These are phyloP conservation scores for Pleoardoris graminearum DNA, from an alignment of 2,329 filamentous ascomycete species.

Conservation along the genomic window DNA sequence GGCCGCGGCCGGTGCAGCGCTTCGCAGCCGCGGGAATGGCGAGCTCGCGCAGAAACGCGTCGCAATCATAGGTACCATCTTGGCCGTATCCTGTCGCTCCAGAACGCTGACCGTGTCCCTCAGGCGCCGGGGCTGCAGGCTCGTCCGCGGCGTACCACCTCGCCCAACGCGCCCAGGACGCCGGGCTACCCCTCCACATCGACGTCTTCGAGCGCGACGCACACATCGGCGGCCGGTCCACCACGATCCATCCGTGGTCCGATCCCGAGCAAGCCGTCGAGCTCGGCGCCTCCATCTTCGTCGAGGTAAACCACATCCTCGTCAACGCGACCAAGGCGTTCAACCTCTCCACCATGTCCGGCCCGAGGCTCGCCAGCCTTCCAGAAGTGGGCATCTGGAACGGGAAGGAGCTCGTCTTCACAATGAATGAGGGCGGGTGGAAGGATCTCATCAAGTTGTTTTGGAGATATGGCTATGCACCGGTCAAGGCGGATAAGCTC, in stretches of 20 bases:
- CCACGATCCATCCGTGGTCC: conserved; percentile 78
- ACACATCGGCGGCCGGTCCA: conserved; percentile 82
- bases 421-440: conserved; percentile 67
- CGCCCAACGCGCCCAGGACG: conserved; percentile 66
- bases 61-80: conserved; percentile 47
- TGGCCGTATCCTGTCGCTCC: too few relatives aligned
- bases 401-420: conserved; percentile 72
- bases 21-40: conserved; percentile 17
- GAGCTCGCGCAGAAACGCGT: conserved; percentile 33
- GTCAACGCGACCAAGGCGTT: conserved; percentile 72
- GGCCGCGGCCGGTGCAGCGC: conserved; percentile 24
- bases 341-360: conserved; percentile 59
- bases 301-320: conserved; percentile 80
- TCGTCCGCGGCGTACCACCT: conserved; percentile 86
- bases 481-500: conserved; percentile 71
- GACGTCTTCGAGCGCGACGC: conserved; percentile 82
- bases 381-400: conserved; percentile 79
- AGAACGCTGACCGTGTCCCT: neutral
- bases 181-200: conserved; percentile 69
- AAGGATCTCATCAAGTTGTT: conserved; percentile 79
- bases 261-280: conserved; percentile 73
- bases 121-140: conserved; percentile 87
- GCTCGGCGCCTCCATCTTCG: conserved; percentile 90
- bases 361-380: conserved; percentile 35
- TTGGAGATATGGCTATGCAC: conserved; percentile 83